Conservation (phyloP, 129 eudicot species). For the Arctium lappa region DNA sequence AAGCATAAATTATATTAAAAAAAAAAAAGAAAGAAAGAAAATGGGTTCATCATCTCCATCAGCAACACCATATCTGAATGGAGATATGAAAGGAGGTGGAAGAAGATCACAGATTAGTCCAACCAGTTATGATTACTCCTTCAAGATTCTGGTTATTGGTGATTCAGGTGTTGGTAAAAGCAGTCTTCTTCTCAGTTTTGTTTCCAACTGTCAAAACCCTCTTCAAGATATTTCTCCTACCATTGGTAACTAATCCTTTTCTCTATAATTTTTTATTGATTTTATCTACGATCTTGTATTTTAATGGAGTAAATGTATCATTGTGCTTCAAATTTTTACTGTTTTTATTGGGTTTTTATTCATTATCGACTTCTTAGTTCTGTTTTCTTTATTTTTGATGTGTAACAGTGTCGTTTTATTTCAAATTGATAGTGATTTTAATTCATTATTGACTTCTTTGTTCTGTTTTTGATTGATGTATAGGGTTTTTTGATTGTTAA, state of each 20-base stretch:
- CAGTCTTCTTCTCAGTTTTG: slow-evolving; percentile 69
- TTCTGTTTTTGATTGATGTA: neutral
- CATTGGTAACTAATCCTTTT: slow-evolving; percentile 44
- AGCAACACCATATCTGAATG: slow-evolving; percentile 21
- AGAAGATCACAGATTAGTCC: slow-evolving; percentile 39
- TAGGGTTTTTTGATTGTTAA: neutral
- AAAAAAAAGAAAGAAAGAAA: neutral
- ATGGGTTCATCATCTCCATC: slow-evolving; percentile 41
- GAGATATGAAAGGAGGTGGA: slow-evolving; percentile 25
- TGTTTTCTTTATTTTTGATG: neutral
- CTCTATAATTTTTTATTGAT: neutral
- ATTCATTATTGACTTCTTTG: neutral
- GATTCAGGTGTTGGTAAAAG: slow-evolving; percentile 94
- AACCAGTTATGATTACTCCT: slow-evolving; percentile 69
- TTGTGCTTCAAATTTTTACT: neutral
- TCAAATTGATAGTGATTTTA: neutral
- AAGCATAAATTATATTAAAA: neutral
- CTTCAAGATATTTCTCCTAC: slow-evolving; percentile 70
- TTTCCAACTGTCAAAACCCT: slow-evolving; percentile 37
- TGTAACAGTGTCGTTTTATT: neutral
- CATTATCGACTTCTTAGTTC: neutral
- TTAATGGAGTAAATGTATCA: neutral
- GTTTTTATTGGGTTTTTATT: neutral
- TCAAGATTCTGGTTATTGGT: slow-evolving; percentile 75
- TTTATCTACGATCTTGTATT: neutral